Conservation (phyloP, 805 yeast species). For the Candida tallmaniae region DNA sequence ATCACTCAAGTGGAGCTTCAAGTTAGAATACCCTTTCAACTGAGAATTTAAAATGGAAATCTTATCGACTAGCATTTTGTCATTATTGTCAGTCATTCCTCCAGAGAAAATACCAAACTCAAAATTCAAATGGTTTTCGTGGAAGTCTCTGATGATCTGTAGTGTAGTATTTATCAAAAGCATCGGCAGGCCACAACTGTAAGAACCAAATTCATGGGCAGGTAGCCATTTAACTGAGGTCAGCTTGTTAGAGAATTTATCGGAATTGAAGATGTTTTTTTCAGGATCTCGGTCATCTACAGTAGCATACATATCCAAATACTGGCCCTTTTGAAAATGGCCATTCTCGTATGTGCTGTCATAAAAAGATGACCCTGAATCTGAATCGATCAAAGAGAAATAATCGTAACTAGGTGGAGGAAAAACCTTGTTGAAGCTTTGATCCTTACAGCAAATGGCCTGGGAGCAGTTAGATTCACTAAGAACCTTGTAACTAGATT, state of each 20-base stretch:
- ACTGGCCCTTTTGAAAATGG: constrained; percentile 27
- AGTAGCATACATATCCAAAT: constrained; percentile 7
- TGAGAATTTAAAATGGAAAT: constrained; percentile 66
- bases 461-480: constrained; percentile 53
- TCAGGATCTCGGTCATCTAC: too few species aligned
- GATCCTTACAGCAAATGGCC: constrained; percentile 58
- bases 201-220: constrained; percentile 59
- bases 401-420: constrained; percentile 17
- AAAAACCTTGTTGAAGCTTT: constrained; percentile 31
- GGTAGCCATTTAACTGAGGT: constrained; percentile 33
- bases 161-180: constrained; percentile 55
- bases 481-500: constrained; percentile 48
- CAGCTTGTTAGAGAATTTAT: constrained; percentile 34
- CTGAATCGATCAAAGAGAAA: constrained; percentile 22
- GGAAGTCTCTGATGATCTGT: constrained; percentile 19
- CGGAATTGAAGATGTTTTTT: constrained; percentile 10
- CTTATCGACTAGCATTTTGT: constrained; percentile 42
- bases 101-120: constrained; percentile 71
- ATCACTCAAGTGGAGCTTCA: constrained; percentile 48
- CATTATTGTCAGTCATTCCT: constrained; percentile 63
- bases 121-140: constrained; percentile 30
- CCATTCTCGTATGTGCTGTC: constrained; percentile 23
- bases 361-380: constrained; percentile 14
- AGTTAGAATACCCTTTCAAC: constrained; percentile 58
- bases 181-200: constrained; percentile 64